Conservation (phyloP, 2,329 filamentous ascomycete species). For the Hypoxylon sp. region DNA sequence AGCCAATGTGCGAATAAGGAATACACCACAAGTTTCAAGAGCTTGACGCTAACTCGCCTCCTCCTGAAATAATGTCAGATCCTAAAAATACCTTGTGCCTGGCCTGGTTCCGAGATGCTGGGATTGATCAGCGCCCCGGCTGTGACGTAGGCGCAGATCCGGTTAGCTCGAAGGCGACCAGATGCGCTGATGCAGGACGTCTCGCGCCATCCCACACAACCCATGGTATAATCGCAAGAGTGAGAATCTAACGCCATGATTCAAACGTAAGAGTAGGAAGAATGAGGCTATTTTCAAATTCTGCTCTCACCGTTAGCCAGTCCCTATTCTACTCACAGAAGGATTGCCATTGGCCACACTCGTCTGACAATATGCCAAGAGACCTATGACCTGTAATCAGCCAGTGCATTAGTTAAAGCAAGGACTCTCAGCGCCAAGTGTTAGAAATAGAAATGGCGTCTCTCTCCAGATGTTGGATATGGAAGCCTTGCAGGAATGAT, state of each 20-base stretch:
- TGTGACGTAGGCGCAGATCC: constrained; percentile 32
- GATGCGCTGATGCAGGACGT: constrained; percentile 11
- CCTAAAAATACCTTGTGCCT: constrained; percentile 33
- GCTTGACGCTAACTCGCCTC: background rate
- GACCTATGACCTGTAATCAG: background rate
- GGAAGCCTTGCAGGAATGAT: background rate
- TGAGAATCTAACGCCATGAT: background rate
- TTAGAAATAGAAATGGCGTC: background rate
- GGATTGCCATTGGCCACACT: background rate
- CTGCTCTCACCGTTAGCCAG: background rate
- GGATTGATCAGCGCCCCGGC: constrained; percentile 17
- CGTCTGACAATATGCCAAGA: background rate
- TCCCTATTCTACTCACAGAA: background rate
- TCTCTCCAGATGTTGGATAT: background rate
- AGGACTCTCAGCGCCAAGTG: background rate
- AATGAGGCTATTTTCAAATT: background rate
- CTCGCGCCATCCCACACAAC: background rate
- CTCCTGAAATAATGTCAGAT: constrained; percentile 9
- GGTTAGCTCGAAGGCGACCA: constrained; percentile 18
- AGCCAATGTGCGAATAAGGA: constrained; percentile 11
- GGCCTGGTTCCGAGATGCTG: constrained; percentile 13
- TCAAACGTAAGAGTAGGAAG: background rate
- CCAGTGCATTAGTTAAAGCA: background rate
- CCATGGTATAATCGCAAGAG: background rate
- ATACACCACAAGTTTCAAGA: background rate